Base-by-base conservation (phyloP, 225 moss, liverwort and hornwort species). In the Sphagnum contortum region DNA sequence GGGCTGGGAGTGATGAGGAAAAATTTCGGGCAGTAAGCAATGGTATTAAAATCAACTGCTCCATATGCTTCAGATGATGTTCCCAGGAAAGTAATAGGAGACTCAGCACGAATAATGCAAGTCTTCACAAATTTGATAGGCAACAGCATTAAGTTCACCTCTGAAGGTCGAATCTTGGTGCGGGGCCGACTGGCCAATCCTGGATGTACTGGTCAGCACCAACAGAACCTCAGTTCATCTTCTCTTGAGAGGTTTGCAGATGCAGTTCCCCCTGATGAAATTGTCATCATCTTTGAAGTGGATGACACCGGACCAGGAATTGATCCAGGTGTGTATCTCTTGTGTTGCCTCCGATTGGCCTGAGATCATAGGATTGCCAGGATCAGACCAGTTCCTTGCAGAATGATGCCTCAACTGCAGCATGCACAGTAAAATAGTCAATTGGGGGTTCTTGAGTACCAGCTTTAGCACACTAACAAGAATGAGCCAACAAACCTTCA, bases 71-170 rank as follows among this genome's bases (percentile, higher is more conserved):
- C 75, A 91, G 90, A 91, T 77, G 88, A 91, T 69, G 68, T 88
- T 57, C 90, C 85, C 12, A 70, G 76, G 29, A 57, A 76, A 70
- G 76, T 91, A 14, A 80, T 83, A 50, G 90, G 90, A 62, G 90
- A 91, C 72, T 91, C 90, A 50, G 90, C 88, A 45, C 74, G 88
- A 10, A 83, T 79, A 44, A 71, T 88, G 47, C 90, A 91, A 61
- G 81, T 91, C 67, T 91, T 91, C 54, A 88, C 85, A 55, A 91
- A 91, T 67, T 73, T 91, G 67, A 81, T 91, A 10, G 85, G 88
- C 13, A 91, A 91, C 60, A 85, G 88, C 3, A 71, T 91, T 58
- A 91, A 91, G 66, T 91, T 91, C 56, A 91, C 90, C 58, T 81
- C 85, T 6, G 59, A 74, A 62, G 91, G 91, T 60, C 73, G 88